Evolutionary conservation across 495 filamentous ascomycete genomes (phyloP), one percentile per base, ranked within the genome.

Genomic region (Trichoderma reesei): DNA sequence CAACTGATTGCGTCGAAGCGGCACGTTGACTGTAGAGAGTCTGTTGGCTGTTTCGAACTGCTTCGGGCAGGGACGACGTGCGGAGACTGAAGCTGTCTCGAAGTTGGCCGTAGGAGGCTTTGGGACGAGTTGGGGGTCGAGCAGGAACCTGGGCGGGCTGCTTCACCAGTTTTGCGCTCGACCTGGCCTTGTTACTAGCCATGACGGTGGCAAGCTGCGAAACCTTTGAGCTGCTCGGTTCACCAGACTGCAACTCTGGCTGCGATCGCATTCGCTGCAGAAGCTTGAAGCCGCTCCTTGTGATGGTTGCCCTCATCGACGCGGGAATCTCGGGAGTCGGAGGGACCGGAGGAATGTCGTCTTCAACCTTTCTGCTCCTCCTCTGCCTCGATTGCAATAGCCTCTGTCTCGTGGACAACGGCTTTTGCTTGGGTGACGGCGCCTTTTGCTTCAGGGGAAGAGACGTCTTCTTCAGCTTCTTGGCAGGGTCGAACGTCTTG

Each of bases 191-290:
- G 26, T 34, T 56, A 14, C 26, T 56, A 56, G 51, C 51, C 33
- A 56, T 13, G 13, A 34, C 51, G 2, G 51, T 9, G 3, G 51
- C 51, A 56, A 56, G 8, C 26, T 56, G 51, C 13, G 51, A 8
- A 16, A 34, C 13, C 18, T 56, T 56, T 1, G 51, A 56, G 51
- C 51, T n/a, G 16, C 26, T 34, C 3, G 26, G 34, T 56, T 26
- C 51, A 13, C 9, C 7, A 13, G 51, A 33, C 34, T 56, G 51
- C 11, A 56, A 14, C 0, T 56, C 51, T 56, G 51, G 51, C 20
- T 56, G 51, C 31, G 51, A 56, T 6, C 51, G 51, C 51, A 56
- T 56, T 14, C 51, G 51, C 51, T 56, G 51, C 13, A 56, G 51
- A 3, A 56, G 11, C 9, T 34, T 56, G 26, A 56, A 14, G 51